Base-by-base conservation (phyloP, 2,329 filamentous ascomycete species). In the Plectosphaerella plurivora region DNA sequence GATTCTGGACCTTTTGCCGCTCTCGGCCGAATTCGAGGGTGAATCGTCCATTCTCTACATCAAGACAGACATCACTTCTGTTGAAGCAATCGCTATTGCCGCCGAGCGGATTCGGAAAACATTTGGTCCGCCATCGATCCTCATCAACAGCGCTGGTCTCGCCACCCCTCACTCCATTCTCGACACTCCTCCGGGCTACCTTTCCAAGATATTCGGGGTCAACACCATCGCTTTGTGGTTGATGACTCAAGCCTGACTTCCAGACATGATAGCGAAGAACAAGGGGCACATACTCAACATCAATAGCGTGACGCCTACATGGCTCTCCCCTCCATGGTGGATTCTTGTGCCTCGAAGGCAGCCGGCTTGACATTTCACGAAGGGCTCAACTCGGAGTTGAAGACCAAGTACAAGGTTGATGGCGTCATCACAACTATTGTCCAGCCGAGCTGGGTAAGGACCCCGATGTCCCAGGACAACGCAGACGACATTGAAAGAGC, bases 231-330 rank as follows among this genome's bases (percentile, higher is more conserved):
- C 77, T 0, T 80, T 84, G 66, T 84, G 81, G 70, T 77, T 75
- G 65, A 71, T 83, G 9, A 68, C 75, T 1, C 76, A 79, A 59
- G 73, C 81, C 53, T 84, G 85, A 63, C 67, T 86, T 1, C 82
- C 82, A 0, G 59, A 64, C 45, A 83, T 86, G 73, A 65, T 82
- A 39, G 58, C 65, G n/a, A 59, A 61, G 4, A 80, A 84, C 65
- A 82, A 86, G 65, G 82, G 83, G 24, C 82, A 83, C 70, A 63
- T 86, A 41, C 76, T 86, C 39, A 85, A 81, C 1, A 72, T 86
- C 33, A 79, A 82, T 12, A 78, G 74, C 12, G 68, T 81, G 39
- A 80, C 81, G 0, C 74, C 22, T 82, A 78, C 60, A 57, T 77
- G 7, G 67, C 74, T 3, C 73, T 77, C 1, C 74, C 81, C 2